These are phyloP conservation scores for Pythium oligandrum DNA, from an alignment of 352 stramenopile genomes.

Conservation along the genomic window DNA sequence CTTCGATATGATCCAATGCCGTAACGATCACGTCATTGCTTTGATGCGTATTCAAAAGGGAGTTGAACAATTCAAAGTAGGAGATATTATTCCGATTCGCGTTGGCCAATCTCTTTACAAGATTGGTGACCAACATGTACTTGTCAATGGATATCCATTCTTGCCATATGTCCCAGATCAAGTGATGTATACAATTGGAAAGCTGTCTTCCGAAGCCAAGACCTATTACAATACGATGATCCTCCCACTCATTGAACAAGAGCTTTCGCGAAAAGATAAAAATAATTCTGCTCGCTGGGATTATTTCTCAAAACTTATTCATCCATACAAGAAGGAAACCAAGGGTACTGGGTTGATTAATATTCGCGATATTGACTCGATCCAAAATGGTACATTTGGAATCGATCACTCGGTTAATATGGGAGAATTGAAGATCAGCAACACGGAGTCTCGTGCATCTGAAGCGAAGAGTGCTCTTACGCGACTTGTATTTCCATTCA, in stretches of 20 bases:
- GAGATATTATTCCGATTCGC: constrained; percentile 5
- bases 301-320: constrained; percentile 2
- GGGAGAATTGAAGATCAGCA: no score
- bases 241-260: constrained; percentile 2
- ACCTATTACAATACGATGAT: constrained; percentile 8
- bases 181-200: no score
- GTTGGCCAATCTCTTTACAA: constrained; percentile 8
- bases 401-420: no score
- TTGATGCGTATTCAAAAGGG: constrained; percentile 6
- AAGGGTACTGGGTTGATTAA: no score
- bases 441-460: no score
- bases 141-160: constrained; percentile 10
- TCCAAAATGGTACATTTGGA: no score
- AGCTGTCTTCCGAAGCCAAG: no score
- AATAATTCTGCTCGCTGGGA: neutral
- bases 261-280: constrained; percentile 4
- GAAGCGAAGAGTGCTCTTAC: no score
- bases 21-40: constrained; percentile 4
- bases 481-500: constrained; percentile 3
- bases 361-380: no score
- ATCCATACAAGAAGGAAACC: constrained; percentile 4
- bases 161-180: constrained; percentile 4
- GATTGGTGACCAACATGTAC: constrained; percentile 4
- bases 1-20: constrained; percentile 10
- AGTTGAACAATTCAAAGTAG: neutral